phyloP scores from a whole-genome alignment of 2,329 filamentous ascomycete species.

The Ophiostoma triangulosporum region DNA sequence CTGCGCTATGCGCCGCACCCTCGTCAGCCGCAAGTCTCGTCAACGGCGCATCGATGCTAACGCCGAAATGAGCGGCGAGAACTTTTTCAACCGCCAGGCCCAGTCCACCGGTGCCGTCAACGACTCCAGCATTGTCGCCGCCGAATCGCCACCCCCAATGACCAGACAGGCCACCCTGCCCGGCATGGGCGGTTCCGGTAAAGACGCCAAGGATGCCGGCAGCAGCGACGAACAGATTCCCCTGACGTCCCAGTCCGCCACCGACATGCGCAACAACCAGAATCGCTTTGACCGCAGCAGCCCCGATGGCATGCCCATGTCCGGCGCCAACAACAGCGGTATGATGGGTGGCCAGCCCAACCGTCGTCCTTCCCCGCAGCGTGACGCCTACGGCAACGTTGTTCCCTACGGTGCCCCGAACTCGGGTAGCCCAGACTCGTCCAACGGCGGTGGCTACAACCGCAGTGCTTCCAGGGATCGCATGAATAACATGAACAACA shows the following conservation, averaged over 20 bases:
- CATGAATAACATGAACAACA: conserved; percentile 24
- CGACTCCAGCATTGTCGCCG: conserved; percentile 15
- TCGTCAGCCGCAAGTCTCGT: conserved; percentile 84
- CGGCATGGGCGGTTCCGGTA: conserved; percentile 41
- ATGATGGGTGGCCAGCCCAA: conserved; percentile 18
- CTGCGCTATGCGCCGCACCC: conserved; percentile 85
- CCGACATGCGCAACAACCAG: conserved; percentile 33
- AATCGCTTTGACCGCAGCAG: conserved; percentile 16
- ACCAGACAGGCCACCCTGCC: conserved; percentile 42
- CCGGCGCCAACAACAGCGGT: conserved; percentile 10
- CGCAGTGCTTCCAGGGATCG: conserved; percentile 33
- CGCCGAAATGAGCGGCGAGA: conserved; percentile 92
- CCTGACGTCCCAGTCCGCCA: conserved; percentile 50
- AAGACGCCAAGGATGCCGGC: conserved; percentile 48
- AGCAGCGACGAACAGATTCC: conserved; percentile 59
- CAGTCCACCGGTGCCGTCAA: conserved; percentile 29
- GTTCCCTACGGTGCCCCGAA: conserved; percentile 26
- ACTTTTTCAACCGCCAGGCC: conserved; percentile 66
- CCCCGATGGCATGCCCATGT: conserved; percentile 18
- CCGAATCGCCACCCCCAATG: neutral
- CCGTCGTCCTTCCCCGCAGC: conserved; percentile 22
- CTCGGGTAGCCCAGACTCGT: conserved; percentile 35
- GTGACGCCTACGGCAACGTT: conserved; percentile 55
- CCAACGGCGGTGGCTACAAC: conserved; percentile 29
- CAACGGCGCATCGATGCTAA: conserved; percentile 87